phyloP scores from a whole-genome alignment of 1,284 basidiomycete genomes.

The Porogramme epimiltina region DNA sequence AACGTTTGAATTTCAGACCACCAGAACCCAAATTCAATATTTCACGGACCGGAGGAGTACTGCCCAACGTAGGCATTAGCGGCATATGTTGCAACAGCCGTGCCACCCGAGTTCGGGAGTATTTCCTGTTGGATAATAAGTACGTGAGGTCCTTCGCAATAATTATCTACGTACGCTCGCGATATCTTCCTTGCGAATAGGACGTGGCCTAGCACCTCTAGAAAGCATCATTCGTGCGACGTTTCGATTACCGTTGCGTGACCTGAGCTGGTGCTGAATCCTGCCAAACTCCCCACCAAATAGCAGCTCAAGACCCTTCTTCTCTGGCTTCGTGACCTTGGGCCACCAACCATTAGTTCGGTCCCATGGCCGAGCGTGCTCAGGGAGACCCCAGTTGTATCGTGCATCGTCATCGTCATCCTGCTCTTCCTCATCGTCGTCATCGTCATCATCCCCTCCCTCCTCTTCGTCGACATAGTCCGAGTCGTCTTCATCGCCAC shows the following conservation, averaged over 20 bases:
- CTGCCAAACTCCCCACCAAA: constrained; percentile 87
- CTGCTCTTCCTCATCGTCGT: constrained; percentile 27
- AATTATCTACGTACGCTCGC: constrained; percentile 43
- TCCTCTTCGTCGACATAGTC: constrained; percentile 24
- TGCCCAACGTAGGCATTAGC: constrained; percentile 92
- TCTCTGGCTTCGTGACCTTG: constrained; percentile 65
- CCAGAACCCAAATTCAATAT: constrained; percentile 29
- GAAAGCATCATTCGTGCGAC: constrained; percentile 50
- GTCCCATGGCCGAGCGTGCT: constrained; percentile 30
- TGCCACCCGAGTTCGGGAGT: constrained; percentile 86
- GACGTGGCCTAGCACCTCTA: constrained; percentile 39
- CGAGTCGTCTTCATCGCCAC: constrained; percentile 20
- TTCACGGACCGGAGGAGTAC: constrained; percentile 71
- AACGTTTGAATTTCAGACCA: constrained; percentile 10
- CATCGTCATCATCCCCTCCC: constrained; percentile 42
- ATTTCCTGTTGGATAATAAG: constrained; percentile 50
- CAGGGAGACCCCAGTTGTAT: constrained; percentile 25
- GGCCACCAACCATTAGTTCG: constrained; percentile 21
- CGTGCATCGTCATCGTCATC: constrained; percentile 41
- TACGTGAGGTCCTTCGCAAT: not conserved
- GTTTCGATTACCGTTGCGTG: constrained; percentile 38
- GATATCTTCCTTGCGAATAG: constrained; percentile 53
- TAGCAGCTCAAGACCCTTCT: constrained; percentile 71
- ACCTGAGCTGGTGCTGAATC: constrained; percentile 50
- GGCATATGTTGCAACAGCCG: constrained; percentile 82